phyloP scores from a whole-genome alignment of 2,329 filamentous ascomycete genomes.

The Trichoderma gracile region DNA sequence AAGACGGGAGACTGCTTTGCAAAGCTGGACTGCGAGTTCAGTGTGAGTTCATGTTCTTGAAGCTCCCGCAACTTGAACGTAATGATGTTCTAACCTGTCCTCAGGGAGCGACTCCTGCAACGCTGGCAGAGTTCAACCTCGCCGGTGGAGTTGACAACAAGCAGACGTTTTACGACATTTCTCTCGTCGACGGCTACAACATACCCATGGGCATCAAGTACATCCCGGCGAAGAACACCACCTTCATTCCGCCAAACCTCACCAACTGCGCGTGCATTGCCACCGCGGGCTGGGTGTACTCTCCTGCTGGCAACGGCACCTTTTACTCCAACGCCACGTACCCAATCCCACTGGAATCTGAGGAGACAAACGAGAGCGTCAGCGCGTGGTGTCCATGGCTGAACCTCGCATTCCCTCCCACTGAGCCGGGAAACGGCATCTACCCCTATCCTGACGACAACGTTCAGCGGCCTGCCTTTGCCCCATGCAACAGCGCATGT shows the following conservation, averaged over 20 bases:
- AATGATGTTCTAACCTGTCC: not conserved
- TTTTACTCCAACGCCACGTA: constrained; percentile 65
- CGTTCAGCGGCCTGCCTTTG: constrained; percentile 69
- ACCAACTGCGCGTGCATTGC: constrained; percentile 77
- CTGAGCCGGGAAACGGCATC: constrained; percentile 70
- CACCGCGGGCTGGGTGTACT: constrained; percentile 62
- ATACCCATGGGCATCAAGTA: constrained; percentile 67
- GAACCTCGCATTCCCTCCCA: constrained; percentile 66
- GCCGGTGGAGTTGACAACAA: constrained; percentile 59
- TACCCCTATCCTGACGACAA: constrained; percentile 80
- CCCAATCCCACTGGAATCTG: constrained; percentile 66
- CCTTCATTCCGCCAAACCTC: constrained; percentile 71
- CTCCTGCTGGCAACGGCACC: constrained; percentile 53
- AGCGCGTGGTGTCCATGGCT: constrained; percentile 79
- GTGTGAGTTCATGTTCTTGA: constrained; percentile 52
- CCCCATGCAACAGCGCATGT: constrained; percentile 77
- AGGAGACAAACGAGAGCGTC: constrained; percentile 58
- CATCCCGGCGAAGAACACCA: constrained; percentile 60
- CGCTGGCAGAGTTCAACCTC: constrained; percentile 79
- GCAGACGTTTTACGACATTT: constrained; percentile 83
- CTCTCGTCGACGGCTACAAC: constrained; percentile 83
- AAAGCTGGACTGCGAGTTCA: constrained; percentile 66
- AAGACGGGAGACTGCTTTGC: constrained; percentile 75
- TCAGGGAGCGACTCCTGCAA: constrained; percentile 71
- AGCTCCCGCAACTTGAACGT: not conserved